Conservation (phyloP, 1,284 basidiomycete genomes). For the Marasmius fiardii region DNA sequence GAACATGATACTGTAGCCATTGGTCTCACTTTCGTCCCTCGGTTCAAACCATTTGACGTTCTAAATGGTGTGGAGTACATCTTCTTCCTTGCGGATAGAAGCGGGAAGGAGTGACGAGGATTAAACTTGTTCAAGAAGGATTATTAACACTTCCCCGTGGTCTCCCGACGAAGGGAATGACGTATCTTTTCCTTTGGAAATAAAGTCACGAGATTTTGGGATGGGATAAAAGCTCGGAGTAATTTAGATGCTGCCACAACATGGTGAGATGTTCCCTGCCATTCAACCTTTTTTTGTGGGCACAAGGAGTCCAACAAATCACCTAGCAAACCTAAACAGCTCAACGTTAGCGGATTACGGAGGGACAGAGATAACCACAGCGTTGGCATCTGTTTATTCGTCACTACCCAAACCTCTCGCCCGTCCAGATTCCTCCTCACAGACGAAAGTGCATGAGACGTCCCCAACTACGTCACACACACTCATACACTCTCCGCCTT, state of each 20-base stretch:
- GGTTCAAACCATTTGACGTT: constrained; percentile 23
- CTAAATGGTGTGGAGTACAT: constrained; percentile 27
- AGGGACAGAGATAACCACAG: constrained; percentile 4
- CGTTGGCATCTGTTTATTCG: neutral
- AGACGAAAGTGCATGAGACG: constrained; percentile 8
- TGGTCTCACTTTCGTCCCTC: constrained; percentile 27
- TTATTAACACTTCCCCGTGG: constrained; percentile 23
- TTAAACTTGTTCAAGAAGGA: constrained; percentile 22
- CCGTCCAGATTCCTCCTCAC: constrained; percentile 4
- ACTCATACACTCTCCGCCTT: neutral
- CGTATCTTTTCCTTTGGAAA: constrained; percentile 26
- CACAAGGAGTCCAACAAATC: too few species aligned
- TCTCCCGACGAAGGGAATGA: constrained; percentile 22
- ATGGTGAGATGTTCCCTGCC: constrained; percentile 10
- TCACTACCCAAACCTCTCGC: neutral
- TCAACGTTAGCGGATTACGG: constrained; percentile 3
- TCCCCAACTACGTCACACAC: constrained; percentile 1
- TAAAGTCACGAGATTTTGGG: constrained; percentile 19
- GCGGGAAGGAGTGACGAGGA: constrained; percentile 25
- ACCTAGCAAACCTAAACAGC: neutral
- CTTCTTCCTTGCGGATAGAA: constrained; percentile 32
- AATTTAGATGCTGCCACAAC: constrained; percentile 15
- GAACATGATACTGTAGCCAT: constrained; percentile 20
- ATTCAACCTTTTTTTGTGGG: neutral
- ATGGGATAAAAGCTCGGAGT: constrained; percentile 13